Percentiles rank a stretch among this genome's conserved stretches.
Conservation (phyloP, 306 rosid species). For the Delonix regia region DNA sequence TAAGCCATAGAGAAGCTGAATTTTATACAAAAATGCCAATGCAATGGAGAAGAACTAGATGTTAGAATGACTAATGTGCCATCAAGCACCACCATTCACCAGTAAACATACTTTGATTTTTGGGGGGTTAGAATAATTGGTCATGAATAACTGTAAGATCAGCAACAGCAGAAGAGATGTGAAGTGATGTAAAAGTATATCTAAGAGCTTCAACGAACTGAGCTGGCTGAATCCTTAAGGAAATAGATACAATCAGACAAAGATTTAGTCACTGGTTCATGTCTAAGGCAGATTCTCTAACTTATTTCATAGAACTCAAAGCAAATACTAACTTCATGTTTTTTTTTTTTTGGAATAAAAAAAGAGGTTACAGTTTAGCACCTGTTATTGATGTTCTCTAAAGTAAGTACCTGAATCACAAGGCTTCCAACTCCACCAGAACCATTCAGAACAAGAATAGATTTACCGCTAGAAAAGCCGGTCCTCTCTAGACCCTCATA, state of each 20-base stretch:
- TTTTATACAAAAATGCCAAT: not conserved
- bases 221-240: not conserved
- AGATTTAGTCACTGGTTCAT: not conserved
- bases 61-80: not conserved
- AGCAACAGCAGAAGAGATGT: not conserved
- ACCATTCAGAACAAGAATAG: constrained; percentile 87
- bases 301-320: not conserved
- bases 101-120: not conserved
- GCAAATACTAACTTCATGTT: not conserved
- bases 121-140: not conserved
- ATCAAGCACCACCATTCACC: not conserved
- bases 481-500: constrained; percentile 82
- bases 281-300: not conserved
- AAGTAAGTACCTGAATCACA: constrained; percentile 77
- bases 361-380: too few relatives aligned
- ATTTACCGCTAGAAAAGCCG: constrained; percentile 83
- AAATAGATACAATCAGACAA: not conserved
- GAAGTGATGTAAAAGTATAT: too few relatives aligned
- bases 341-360: too few relatives aligned
- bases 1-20: not conserved
- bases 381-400: not conserved
- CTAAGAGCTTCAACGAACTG: not conserved
- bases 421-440: constrained; percentile 97
- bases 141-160: not conserved
- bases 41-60: not conserved